Base-by-base conservation (phyloP, 2,329 filamentous ascomycete species). In the Cytospora schulzeri region DNA sequence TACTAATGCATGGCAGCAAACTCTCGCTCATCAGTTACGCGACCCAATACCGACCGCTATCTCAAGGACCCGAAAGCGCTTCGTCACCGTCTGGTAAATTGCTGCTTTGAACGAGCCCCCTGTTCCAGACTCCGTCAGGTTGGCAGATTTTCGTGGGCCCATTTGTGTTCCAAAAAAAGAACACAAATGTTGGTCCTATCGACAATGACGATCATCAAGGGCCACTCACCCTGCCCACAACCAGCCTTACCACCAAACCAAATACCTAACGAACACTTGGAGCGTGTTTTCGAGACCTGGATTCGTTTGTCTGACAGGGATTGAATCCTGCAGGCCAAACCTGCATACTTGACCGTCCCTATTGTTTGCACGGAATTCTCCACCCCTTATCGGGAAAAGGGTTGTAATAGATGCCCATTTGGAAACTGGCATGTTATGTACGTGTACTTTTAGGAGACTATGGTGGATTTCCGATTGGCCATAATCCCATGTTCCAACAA, bases 41-140 rank as follows among this genome's bases (percentile, higher is more conserved):
- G 50, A 57, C 60, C 60, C 31, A 62, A 62, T 26, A 31, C 53
- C 60, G 52, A 31, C 53, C 60, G 52, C 38, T 62, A 62, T 31
- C 38, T 31, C 50, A 31, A 26, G 50, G 45, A 35, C 35, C 41
- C 50, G 28, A 56, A 50, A 62, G 45, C 33, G 33, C 33, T 38
- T 63, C 53, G 56, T 64, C 61, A 48, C 52, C 57, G 33, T 29
- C 19, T 41, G 50, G 50, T 50, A 60, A 26, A 24, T 51, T 55
- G 59, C 35, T 50, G 51, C 28, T 28, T 41, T 38, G 17, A 29
- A 48, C 45, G 28, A n/a, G 45, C 38, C 31, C 57, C 57, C 61
- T 66, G 64, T 66, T 66, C 64, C 64, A 66, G 53, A 45, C 28
- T 53, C 14, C 29, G 53, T 50, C 56, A 63, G 50, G 35, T 50